Evolutionary conservation across 768 basidiomycete species (phyloP), one percentile per base, ranked within the genome.

Genomic region (Amanita subjunquillea): DNA sequence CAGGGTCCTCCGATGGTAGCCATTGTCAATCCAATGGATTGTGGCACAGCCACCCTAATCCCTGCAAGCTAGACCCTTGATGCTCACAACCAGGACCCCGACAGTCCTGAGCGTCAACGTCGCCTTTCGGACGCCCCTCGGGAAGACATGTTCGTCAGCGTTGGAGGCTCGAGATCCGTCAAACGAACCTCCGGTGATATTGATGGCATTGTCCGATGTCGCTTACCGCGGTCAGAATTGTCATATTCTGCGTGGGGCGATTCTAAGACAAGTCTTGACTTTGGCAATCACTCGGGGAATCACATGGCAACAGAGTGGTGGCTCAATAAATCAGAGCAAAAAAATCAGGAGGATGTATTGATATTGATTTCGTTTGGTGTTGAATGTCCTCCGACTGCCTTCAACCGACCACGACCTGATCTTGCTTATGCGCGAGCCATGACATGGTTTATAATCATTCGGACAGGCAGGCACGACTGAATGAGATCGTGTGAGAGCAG

Each of bases 51-150:
- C 48, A 50, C 48, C 9, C 23, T 9, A 27, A 46, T 40, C 48
- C 48, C 38, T 50, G 38, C 36, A 40, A 12, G 15, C 13, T 40
- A 36, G 48, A 50, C 48, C 48, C 48, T 50, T 50, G 48, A 50
- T 50, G 27, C 27, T 50, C 36, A 36, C 29, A n/a, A 22, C 17
- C 13, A 46, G 47, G 48, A 50, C 37, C 37, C 48, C 38, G 38
- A 38, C 22, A 36, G 38, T 50, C 48, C 36, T 46, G 7, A 46
- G 44, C 44, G 27, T 30, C 44, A 46, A 15, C 44, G 29, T 15
- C n/a, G 15, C 43, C 10, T 3, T 5, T 27, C 43, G 27, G 43
- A 44, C 44, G n/a, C n/a, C 17, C 7, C 27, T 30, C 17, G 30
- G 13, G 7, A 8, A 25, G 22, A 37, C 30, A 29, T n/a, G 13